These are phyloP conservation scores for Colletotrichum spaethianum DNA, from an alignment of 2,329 filamentous ascomycete genomes.

Conservation along the genomic window DNA sequence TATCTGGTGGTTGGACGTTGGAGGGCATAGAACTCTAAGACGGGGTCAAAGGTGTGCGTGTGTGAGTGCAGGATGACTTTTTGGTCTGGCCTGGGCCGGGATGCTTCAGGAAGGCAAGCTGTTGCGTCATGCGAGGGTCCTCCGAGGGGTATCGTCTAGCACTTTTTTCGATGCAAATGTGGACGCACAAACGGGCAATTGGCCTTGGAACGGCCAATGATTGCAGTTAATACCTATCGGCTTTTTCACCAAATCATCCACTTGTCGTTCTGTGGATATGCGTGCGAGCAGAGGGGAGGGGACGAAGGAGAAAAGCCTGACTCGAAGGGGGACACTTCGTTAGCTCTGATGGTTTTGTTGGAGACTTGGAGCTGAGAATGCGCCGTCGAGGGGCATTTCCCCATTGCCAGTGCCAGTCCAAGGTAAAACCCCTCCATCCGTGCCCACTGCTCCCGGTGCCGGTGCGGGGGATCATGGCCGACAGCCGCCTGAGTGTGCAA, in stretches of 20 bases:
- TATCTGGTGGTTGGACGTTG: constrained; percentile 25
- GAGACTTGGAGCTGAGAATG: constrained; percentile 1
- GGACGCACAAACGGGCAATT: constrained; percentile 22
- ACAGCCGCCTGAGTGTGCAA: constrained; percentile 1
- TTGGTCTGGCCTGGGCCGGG: background rate
- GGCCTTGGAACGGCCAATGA: background rate
- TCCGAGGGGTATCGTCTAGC: constrained; percentile 11
- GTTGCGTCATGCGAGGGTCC: constrained; percentile 35
- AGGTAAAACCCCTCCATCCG: constrained; percentile 17
- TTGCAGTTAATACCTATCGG: background rate
- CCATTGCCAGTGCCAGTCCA: background rate
- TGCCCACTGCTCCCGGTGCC: constrained; percentile 21
- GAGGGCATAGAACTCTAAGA: constrained; percentile 34
- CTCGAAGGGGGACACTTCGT: constrained; percentile 1
- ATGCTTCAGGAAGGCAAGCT: constrained; percentile 8
- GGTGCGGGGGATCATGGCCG: constrained; percentile 14
- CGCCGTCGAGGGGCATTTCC: constrained; percentile 12
- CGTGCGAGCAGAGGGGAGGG: background rate
- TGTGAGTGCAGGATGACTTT: constrained; percentile 1
- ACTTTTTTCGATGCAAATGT: constrained; percentile 12
- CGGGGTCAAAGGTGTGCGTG: constrained; percentile 9
- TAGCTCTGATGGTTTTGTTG: background rate
- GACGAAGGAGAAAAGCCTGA: constrained; percentile 7
- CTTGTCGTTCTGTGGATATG: constrained; percentile 23
- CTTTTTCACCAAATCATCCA: constrained; percentile 20